A percentile compares a stretch with the other conserved stretches of the same genome.
Evolutionary conservation across 2,329 filamentous ascomycete species (phyloP).

Genomic region (Beauveria pseudobassiana): DNA sequence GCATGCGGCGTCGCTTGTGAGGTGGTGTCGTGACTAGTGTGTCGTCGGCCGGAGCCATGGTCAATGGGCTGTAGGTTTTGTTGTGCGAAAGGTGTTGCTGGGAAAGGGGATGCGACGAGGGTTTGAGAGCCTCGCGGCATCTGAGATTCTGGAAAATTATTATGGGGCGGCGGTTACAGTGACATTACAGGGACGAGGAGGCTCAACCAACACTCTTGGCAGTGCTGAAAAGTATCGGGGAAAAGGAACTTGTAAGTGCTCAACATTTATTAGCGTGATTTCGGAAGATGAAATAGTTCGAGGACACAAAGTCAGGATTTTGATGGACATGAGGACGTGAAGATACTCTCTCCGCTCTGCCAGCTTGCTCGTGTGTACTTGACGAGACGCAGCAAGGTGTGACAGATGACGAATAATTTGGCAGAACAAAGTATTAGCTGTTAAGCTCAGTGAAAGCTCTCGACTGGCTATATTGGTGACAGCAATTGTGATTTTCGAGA

Average conservation of each 20-base stretch:
- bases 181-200: neutral
- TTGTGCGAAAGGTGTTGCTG: neutral
- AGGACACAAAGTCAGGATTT: no score
- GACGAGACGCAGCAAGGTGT: neutral
- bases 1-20: constrained; percentile 27
- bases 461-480: no score
- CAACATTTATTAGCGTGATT: no score
- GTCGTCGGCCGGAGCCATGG: constrained; percentile 25
- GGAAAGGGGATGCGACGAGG: neutral
- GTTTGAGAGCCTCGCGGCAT: neutral
- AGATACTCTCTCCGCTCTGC: no score
- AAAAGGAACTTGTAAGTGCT: neutral
- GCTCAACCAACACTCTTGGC: neutral
- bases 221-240: neutral
- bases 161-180: neutral
- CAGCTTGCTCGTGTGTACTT: neutral
- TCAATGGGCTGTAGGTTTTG: neutral
- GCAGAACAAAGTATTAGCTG: no score
- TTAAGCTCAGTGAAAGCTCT: no score
- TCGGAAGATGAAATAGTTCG: no score
- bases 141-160: constrained; percentile 5
- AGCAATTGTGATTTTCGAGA: no score
- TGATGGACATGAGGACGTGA: no score
- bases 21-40: constrained; percentile 19
- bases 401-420: no score